A percentile compares a stretch with the other conserved stretches of the same genome.
phyloP scores from a whole-genome alignment of 192 early-diverging fungal genomes.

The Gaertneriomyces sp. region DNA sequence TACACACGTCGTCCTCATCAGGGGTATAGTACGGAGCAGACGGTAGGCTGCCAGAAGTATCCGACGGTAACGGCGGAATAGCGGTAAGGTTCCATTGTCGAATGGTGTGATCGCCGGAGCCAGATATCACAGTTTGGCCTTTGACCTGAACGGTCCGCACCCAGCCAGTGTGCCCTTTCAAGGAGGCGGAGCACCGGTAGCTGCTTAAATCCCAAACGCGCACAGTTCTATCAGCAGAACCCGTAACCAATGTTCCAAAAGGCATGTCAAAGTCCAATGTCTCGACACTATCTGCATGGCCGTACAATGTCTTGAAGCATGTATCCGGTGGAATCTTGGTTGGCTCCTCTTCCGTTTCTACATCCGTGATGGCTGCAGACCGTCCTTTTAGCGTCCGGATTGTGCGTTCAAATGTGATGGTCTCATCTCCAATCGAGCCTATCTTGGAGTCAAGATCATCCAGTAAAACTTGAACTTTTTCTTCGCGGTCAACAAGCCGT shows the following conservation, averaged over 20 bases:
- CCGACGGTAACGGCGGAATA: constrained; percentile 30
- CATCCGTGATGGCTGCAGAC: constrained; percentile 25
- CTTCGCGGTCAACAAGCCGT: constrained; percentile 28
- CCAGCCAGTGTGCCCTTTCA: constrained; percentile 42
- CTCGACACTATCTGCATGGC: constrained; percentile 44
- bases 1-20: constrained; percentile 26
- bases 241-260: constrained; percentile 41
- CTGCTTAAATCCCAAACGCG: constrained; percentile 45
- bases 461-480: constrained; percentile 30
- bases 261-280: constrained; percentile 46
- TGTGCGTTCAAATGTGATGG: constrained; percentile 27
- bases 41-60: background rate
- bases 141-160: constrained; percentile 34
- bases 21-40: constrained; percentile 25
- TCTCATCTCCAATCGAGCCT: constrained; percentile 38
- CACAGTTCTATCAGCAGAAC: constrained; percentile 43
- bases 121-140: constrained; percentile 33
- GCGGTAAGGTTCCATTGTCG: constrained; percentile 39
- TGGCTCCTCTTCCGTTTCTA: constrained; percentile 22
- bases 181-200: constrained; percentile 31
- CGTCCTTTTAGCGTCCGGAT: constrained; percentile 32
- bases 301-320: constrained; percentile 37
- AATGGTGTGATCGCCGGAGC: constrained; percentile 42
- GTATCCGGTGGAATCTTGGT: constrained; percentile 23
- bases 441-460: constrained; percentile 37